Percentiles rank a stretch among this genome's conserved stretches.
Evolutionary conservation across 2,329 filamentous ascomycete genomes (phyloP).

Genomic region (Myriosclerotinia curreyana): DNA sequence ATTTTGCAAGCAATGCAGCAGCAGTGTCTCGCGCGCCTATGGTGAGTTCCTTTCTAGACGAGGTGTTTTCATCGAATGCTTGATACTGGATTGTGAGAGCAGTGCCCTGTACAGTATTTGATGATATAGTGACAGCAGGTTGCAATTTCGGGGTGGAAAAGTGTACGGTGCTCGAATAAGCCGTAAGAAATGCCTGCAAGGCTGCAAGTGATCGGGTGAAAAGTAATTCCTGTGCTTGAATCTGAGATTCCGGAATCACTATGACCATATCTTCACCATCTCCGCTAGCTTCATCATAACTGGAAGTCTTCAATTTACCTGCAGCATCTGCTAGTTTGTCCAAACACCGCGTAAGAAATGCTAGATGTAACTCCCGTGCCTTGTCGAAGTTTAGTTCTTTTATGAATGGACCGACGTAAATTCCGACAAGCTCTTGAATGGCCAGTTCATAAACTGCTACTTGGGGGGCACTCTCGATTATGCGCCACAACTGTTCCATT

Average conservation of each 20-base stretch:
- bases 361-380: conserved; percentile 60
- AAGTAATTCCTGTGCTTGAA: conserved; percentile 55
- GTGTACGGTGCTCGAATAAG: conserved; percentile 59
- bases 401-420: conserved; percentile 62
- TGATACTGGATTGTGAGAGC: conserved; percentile 69
- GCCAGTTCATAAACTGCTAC: conserved; percentile 64
- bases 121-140: conserved; percentile 50
- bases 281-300: conserved; percentile 44
- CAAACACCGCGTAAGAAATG: conserved; percentile 71
- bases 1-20: conserved; percentile 62
- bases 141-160: conserved; percentile 58
- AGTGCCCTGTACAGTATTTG: conserved; percentile 58
- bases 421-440: conserved; percentile 67
- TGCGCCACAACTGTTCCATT: conserved; percentile 76
- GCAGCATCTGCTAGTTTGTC: conserved; percentile 65
- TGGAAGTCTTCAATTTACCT: conserved; percentile 50
- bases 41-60: conserved; percentile 58
- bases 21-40: conserved; percentile 71
- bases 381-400: conserved; percentile 48
- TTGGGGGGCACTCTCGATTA: conserved; percentile 68
- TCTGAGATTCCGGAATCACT: conserved; percentile 48
- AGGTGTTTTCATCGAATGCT: conserved; percentile 60
- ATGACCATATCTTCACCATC: conserved; percentile 55
- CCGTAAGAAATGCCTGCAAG: conserved; percentile 63
- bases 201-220: conserved; percentile 69